Evolutionary conservation across 2,329 filamentous ascomycete genomes (phyloP).

Genomic region (Ceratocystis destructans): DNA sequence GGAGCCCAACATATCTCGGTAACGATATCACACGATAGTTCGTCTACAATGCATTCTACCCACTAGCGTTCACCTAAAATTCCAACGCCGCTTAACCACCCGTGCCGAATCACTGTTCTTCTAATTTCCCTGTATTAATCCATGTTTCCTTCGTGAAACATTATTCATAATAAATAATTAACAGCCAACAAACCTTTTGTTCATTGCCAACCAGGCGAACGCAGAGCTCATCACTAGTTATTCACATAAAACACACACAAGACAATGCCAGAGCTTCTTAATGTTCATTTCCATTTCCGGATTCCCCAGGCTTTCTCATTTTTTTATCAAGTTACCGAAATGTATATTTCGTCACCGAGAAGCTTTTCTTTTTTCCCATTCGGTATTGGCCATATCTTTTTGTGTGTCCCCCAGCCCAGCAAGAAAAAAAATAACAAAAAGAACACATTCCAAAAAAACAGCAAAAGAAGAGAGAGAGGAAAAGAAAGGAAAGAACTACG

Average conservation of each 20-base stretch:
- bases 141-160: neutral
- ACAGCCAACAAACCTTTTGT: no score
- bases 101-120: neutral
- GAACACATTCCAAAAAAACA: conserved; percentile 13
- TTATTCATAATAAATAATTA: no score
- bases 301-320: conserved; percentile 17
- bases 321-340: conserved; percentile 13
- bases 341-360: conserved; percentile 7
- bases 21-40: neutral
- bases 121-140: neutral
- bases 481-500: conserved; percentile 12
- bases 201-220: no score
- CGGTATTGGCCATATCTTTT: conserved; percentile 15
- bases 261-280: neutral
- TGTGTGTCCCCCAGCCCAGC: conserved; percentile 18
- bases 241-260: neutral
- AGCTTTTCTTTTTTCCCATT: conserved; percentile 7
- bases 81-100: neutral
- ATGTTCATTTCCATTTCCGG: conserved; percentile 18
- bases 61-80: neutral
- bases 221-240: neutral
- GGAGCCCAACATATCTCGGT: neutral
- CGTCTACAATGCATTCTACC: no score
- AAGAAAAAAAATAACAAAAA: conserved; percentile 10
- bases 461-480: conserved; percentile 5